Base-by-base conservation (phyloP, 345 rosid species). In the Barbarea vulgaris region DNA sequence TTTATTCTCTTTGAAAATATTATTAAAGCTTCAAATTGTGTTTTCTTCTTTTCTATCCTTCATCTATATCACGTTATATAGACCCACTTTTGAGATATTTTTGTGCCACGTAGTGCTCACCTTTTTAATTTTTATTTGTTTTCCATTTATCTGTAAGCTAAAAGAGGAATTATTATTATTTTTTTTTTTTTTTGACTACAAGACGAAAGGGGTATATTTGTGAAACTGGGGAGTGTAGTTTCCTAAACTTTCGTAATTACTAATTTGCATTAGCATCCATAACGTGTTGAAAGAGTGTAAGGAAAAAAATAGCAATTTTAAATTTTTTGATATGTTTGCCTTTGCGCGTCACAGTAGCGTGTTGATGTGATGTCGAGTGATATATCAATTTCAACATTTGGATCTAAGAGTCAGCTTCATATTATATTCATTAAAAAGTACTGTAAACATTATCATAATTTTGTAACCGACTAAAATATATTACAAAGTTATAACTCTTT, bases 31-130 rank as follows among this genome's bases (percentile, higher is more conserved):
- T 51, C 37, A 15, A 59, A 17, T 1, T 60, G 5, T 76, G 41
- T 55, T 72, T 48, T 51, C 42, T 75, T 67, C 42, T 58, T 27
- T 67, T 13, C 33, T 46, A 51, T 30, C 54, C 34, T 61, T 46
- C 11, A 42, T 25, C n/a, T 18, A 53, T 18, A 2, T 46, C 68
- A 21, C 54, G 48, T 62, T 76, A 76, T 76, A 76, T 76, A 69
- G 80, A 69, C 65, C 51, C 4, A 24, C 79, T 69, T 62, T 53
- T 75, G 8, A 51, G 74, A 76, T 68, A 51, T 76, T 69, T 68
- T n/a, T 52, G 47, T 21, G 69, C 74, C 79, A 76, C 79, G 79
- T 75, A 59, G 14, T 52, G n/a, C 28, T 30, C 51, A 6, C 19
- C 11, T 31, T 53, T 13, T 13, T 62, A 44, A 1, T 19, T 50